Base-by-base conservation (phyloP, 352 stramenopile genomes). In the Globisporangium irregulare region DNA sequence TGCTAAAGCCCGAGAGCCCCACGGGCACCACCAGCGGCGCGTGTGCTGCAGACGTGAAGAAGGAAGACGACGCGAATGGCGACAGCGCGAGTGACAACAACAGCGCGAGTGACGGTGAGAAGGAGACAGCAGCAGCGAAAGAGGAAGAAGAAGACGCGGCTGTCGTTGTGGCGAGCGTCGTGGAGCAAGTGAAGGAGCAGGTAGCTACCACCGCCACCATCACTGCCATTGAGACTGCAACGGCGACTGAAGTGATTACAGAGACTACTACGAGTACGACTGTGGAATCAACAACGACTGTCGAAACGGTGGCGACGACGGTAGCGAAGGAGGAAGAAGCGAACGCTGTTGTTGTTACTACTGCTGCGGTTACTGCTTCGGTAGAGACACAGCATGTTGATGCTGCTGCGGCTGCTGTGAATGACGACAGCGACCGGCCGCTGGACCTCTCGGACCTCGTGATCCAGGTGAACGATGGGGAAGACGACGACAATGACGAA, bases 401-500 rank as follows among this genome's bases (percentile, higher is more conserved):
- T 24, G 10, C 10, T 14, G 36, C 53, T 15, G 25, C 6, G 29
- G 10, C 10, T 14, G 36, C 53, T 27, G 25, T 2, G 55, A 29
- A 56, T 29, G 62, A 68, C 34, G 56, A 61, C 56, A 61, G 6
- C 27, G 64, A 63, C 22, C 10, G 10, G 41, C 64, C 64, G 12
- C 55, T 69, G 38, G 38, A 69, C 27, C 64, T 69, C 36, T 48
- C 77, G 34, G 59, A 80, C 60, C 73, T 76, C 27, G 43, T 81
- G 32, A 57, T 68, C 2, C 36, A 66, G 0, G 71, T 70, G 12
- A 66, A 74, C 36, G 73, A 75, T 14, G 77, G 81, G 3, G 75
- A 87, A 48, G 77, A 86, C 25, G 73, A 75, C 15, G 77, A 82
- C 7, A 74, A 87, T 48, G 77, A 86, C 29, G 78, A 86, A 57